These are phyloP conservation scores for Fraxinus ornus DNA, from an alignment of 305 asterid genomes.

Conservation along the genomic window DNA sequence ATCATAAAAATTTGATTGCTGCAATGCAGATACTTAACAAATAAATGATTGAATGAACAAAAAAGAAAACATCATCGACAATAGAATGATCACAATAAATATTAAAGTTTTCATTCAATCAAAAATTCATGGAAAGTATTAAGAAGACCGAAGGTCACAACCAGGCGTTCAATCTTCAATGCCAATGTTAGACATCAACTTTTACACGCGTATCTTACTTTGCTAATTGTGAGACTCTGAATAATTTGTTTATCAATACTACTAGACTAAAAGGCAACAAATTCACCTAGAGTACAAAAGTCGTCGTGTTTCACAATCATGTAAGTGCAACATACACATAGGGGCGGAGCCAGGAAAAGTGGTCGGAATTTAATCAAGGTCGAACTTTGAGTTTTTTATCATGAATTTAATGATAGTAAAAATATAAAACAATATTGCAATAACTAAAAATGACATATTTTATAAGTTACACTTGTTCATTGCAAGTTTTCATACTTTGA, in stretches of 20 bases:
- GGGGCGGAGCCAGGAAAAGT: no score
- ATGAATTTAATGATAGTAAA: no score
- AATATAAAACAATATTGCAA: no score
- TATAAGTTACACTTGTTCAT: no score
- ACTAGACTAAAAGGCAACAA: not conserved
- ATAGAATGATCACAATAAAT: not conserved
- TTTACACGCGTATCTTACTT: not conserved
- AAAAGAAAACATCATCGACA: not conserved
- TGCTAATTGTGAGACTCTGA: not conserved
- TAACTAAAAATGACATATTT: no score
- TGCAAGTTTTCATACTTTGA: no score
- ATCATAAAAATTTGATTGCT: not conserved
- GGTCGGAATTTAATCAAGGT: no score
- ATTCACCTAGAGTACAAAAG: not conserved
- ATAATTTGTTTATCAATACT: not conserved
- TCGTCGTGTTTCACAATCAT: no score
- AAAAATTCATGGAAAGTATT: not conserved
- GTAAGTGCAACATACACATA: no score
- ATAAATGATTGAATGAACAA: not conserved
- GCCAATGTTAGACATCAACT: not conserved
- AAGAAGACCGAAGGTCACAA: not conserved
- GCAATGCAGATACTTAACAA: not conserved
- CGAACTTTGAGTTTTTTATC: no score
- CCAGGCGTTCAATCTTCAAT: not conserved
- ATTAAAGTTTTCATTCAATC: not conserved